phyloP scores from a whole-genome alignment of 2,329 filamentous ascomycete genomes.

The Cladophialophora immunda region DNA sequence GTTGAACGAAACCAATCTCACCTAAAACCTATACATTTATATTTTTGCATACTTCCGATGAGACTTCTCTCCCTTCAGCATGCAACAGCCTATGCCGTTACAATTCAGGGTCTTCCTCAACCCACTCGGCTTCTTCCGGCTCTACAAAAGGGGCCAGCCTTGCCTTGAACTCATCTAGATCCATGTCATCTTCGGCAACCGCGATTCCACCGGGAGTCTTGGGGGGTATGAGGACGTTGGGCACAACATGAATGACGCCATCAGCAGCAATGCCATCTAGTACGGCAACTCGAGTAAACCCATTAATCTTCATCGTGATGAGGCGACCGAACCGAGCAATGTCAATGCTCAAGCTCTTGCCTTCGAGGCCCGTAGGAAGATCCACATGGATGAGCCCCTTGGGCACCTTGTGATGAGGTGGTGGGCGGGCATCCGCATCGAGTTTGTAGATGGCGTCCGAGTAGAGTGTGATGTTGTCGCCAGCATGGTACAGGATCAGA shows the following conservation, averaged over 20 bases:
- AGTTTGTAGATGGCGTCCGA: slow-evolving; percentile 78
- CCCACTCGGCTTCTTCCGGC: slow-evolving; percentile 18
- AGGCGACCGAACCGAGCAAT: slow-evolving; percentile 73
- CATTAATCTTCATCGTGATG: slow-evolving; percentile 78
- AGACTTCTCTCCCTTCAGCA: background rate
- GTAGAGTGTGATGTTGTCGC: slow-evolving; percentile 78
- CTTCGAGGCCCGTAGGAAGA: slow-evolving; percentile 75
- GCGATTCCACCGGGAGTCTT: slow-evolving; percentile 57
- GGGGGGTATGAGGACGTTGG: slow-evolving; percentile 78
- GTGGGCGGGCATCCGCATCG: slow-evolving; percentile 38
- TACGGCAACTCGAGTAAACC: slow-evolving; percentile 69
- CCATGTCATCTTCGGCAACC: slow-evolving; percentile 49
- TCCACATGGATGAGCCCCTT: slow-evolving; percentile 66
- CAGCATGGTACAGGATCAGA: slow-evolving; percentile 80
- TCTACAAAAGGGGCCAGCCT: slow-evolving; percentile 59
- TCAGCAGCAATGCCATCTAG: slow-evolving; percentile 78
- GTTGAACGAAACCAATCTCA: background rate
- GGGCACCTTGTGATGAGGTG: slow-evolving; percentile 43
- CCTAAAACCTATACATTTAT: slow-evolving; percentile 10
- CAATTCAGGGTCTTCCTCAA: slow-evolving; percentile 31
- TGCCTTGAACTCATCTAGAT: slow-evolving; percentile 69
- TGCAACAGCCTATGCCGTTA: slow-evolving; percentile 1
- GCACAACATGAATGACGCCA: slow-evolving; percentile 82
- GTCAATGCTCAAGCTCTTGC: slow-evolving; percentile 74
- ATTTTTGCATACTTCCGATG: background rate